A percentile compares a stretch with the other conserved stretches of the same genome.
Evolutionary conservation across 2,329 filamentous ascomycete species (phyloP).

Genomic region (Diaporthe sp.): DNA sequence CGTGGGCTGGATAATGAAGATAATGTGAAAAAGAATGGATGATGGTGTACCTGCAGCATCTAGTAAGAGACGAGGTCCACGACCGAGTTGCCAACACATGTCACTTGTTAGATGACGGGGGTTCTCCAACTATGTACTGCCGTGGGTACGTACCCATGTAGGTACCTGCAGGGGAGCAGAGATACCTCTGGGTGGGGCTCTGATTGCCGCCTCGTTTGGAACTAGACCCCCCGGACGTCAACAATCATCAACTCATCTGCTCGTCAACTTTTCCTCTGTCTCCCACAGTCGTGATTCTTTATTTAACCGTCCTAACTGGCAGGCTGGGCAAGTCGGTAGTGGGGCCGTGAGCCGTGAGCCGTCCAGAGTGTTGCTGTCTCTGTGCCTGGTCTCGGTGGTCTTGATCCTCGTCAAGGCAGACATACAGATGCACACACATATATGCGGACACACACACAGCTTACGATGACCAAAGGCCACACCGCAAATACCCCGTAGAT

Average conservation of each 20-base stretch:
- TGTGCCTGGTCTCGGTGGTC: not conserved
- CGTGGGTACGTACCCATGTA: not conserved
- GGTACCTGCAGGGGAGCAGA: not conserved
- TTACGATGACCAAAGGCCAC: not conserved
- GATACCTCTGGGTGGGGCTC: not conserved
- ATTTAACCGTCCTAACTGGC: not conserved
- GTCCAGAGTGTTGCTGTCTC: not conserved
- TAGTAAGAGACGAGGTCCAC: not conserved
- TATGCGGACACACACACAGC: not conserved
- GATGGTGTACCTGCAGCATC: not conserved
- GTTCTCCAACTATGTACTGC: not conserved
- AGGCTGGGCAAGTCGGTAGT: not conserved
- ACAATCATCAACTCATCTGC: not conserved
- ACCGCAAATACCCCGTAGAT: slow-evolving; percentile 4
- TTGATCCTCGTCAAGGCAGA: not conserved
- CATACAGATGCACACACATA: not conserved
- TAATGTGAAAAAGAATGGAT: not conserved
- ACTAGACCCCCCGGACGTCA: not conserved
- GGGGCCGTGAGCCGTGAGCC: not conserved
- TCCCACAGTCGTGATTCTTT: not conserved
- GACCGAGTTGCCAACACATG: slow-evolving; percentile 5
- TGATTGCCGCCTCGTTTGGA: too few species aligned
- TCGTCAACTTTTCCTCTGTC: too few species aligned
- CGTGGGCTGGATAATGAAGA: not conserved
- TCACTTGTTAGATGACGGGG: slow-evolving; percentile 18